Base-by-base conservation (phyloP, 352 stramenopile genomes). In the Globisporangium splendens region DNA sequence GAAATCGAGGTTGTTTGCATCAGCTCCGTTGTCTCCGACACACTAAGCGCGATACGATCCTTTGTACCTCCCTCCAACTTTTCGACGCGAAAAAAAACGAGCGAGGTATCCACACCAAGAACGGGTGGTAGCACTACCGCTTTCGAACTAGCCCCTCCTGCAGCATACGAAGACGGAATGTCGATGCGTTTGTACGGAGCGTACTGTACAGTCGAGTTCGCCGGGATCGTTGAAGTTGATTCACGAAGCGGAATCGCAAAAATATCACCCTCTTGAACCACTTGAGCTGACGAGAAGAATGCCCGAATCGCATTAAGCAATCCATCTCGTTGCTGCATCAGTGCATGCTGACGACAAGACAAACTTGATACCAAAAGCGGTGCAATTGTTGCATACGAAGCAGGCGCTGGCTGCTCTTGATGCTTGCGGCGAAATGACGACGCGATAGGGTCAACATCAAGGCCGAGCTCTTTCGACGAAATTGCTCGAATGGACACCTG, bases 51-150 rank as follows among this genome's bases (percentile, higher is more conserved):
- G 17, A 85, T 59, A 3, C 72, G 56, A 15, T 31, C 61, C 1
- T 62, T 65, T 22, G 54, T 46, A 21, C 66, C 54, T 11, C 54
- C 46, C 15, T 75, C 65, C 8, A 94, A 44, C 38, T 78, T 83
- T 31, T 92, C 72, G 8, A 94, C 82, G 20, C 77, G 77, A 53
- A 92, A 92, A 50, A 91, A 92, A 51, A 91, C 67, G 10, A 94
- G 62, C n/a, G 66, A 71, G 22, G 77, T 86, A 54, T 93, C 79
- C 1, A 89, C 50, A 33, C 69, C 43, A 10, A 93, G 63, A 17
- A 70, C 63, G 8, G 81, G 81, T 2, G 79, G 76, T 42, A 88
- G 66, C 0, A 78, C 44, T n/a, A 72, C 60, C 1, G 54, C 56
- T 15, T 42, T 52, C 18, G 38, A 24, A 11, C 18, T 21, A 0